A percentile compares a stretch with the other conserved stretches of the same genome.
Conservation (phyloP, 352 stramenopile genomes). For the Pythium vanterpoolii region DNA sequence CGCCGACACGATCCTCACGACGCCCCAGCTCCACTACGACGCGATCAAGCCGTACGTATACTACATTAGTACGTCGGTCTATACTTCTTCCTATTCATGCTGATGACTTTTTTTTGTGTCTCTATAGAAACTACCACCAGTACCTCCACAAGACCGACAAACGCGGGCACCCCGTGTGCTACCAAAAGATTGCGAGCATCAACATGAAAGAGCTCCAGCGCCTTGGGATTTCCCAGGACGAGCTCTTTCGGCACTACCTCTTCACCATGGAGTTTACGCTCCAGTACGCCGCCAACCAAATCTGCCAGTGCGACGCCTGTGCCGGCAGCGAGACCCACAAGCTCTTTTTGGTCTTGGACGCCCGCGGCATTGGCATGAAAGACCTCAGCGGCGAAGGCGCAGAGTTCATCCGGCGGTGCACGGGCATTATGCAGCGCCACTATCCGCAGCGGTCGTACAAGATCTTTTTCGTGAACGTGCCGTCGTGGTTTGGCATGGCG, state of each 20-base stretch:
- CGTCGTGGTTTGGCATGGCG: constrained; percentile 88
- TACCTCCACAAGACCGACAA: constrained; percentile 81
- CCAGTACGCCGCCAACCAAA: constrained; percentile 61
- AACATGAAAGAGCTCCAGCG: constrained; percentile 81
- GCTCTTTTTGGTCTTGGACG: constrained; percentile 73
- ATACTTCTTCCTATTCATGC: no score
- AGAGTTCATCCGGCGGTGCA: constrained; percentile 81
- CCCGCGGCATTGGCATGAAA: constrained; percentile 65
- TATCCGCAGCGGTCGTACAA: constrained; percentile 89
- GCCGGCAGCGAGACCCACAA: constrained; percentile 67
- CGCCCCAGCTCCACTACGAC: constrained; percentile 57
- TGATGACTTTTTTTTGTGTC: neutral
- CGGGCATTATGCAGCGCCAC: constrained; percentile 82
- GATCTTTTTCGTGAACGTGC: constrained; percentile 91
- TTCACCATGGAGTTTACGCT: constrained; percentile 84
- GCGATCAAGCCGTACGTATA: constrained; percentile 58
- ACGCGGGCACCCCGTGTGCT: constrained; percentile 73
- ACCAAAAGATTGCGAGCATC: constrained; percentile 78
- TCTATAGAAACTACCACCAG: constrained; percentile 72
- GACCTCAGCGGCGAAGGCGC: constrained; percentile 74
- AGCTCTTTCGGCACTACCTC: constrained; percentile 80
- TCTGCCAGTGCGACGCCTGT: constrained; percentile 56
- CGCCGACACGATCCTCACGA: constrained; percentile 60
- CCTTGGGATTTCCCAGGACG: constrained; percentile 52
- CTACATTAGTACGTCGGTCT: no score